Conservation (phyloP, 306 rosid species). For the Alnus glutinosa region DNA sequence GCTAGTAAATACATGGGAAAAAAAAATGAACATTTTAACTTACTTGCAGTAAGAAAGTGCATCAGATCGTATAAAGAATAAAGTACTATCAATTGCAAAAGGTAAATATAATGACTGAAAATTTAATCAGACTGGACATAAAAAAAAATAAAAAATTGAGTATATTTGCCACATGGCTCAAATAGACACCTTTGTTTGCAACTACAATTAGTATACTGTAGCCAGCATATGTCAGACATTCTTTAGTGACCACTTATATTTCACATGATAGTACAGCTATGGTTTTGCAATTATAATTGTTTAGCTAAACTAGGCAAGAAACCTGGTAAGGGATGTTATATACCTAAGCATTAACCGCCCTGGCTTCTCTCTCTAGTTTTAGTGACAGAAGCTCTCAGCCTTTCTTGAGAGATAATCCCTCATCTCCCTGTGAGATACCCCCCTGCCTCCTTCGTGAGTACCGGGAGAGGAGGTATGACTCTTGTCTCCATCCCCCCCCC, state of each 20-base stretch:
- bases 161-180: neutral
- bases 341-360: neutral
- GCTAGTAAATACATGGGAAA: slow-evolving; percentile 26
- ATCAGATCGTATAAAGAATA: neutral
- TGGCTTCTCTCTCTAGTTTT: too few species aligned
- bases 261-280: neutral
- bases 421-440: too few species aligned
- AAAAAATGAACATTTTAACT: slow-evolving; percentile 9
- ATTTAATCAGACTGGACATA: neutral
- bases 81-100: neutral
- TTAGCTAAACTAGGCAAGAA: neutral
- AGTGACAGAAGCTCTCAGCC: too few species aligned
- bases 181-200: neutral
- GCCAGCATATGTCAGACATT: neutral
- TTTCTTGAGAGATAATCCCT: too few species aligned
- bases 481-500: too few species aligned
- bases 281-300: neutral
- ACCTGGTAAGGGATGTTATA: neutral
- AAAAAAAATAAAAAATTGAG: neutral
- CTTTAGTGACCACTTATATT: neutral
- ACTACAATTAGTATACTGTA: neutral
- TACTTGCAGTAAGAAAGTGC: slow-evolving; percentile 21
- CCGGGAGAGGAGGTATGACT: too few species aligned
- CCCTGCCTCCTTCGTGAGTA: too few species aligned
- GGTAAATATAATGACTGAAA: neutral